phyloP scores from a whole-genome alignment of 306 rosid species.

The Medicago lupulina region DNA sequence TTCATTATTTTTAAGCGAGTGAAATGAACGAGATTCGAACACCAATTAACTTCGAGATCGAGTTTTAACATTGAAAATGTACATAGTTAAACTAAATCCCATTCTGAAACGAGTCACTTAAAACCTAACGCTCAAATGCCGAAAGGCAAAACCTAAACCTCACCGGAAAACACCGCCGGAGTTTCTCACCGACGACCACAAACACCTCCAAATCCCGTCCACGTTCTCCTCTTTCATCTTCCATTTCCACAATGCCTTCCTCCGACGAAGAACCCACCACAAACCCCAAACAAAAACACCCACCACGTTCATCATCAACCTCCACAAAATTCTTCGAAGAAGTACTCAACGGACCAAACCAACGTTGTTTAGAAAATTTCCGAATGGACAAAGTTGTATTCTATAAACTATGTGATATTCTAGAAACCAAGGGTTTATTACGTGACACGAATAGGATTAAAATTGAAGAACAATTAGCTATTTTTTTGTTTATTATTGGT shows the following conservation, averaged over 20 bases:
- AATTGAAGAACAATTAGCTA: constrained; percentile 92
- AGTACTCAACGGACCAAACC: constrained; percentile 79
- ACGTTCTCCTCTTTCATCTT: background rate
- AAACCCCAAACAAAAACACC: constrained; percentile 58
- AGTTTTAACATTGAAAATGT: no score
- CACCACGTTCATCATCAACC: constrained; percentile 55
- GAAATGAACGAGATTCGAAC: no score
- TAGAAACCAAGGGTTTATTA: constrained; percentile 82
- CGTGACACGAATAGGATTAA: constrained; percentile 88
- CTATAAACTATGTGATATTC: constrained; percentile 82
- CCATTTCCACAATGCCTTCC: constrained; percentile 61
- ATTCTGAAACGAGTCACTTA: no score
- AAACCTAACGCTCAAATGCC: no score
- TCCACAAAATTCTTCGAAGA: constrained; percentile 83
- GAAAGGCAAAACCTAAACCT: background rate
- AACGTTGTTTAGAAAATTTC: constrained; percentile 70
- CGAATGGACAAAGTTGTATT: constrained; percentile 88
- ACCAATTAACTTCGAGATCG: no score
- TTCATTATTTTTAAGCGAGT: no score
- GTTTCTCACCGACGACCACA: background rate
- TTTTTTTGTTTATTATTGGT: constrained; percentile 88
- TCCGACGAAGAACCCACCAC: constrained; percentile 81
- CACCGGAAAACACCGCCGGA: background rate
- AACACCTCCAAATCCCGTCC: background rate
- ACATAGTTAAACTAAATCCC: no score